A percentile compares a stretch with the other conserved stretches of the same genome.
These are phyloP conservation scores for Takashimella koratensis DNA, from an alignment of 1,284 basidiomycete genomes.

Conservation along the genomic window DNA sequence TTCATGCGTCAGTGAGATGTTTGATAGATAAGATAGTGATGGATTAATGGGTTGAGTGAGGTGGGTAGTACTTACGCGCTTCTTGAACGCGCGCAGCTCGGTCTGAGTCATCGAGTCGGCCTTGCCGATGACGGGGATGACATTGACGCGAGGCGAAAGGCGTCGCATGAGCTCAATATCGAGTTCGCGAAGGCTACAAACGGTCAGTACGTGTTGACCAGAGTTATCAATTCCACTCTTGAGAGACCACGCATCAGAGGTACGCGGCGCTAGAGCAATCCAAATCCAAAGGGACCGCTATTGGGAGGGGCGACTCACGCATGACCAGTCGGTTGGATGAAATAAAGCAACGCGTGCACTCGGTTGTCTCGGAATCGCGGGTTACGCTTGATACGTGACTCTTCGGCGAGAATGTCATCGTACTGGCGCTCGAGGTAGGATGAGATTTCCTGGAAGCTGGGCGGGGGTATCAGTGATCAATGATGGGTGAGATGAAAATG, in stretches of 20 bases:
- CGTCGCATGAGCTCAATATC: conserved; percentile 98
- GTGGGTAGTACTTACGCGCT: conserved; percentile 68
- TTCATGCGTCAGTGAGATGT: not conserved
- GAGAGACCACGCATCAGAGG: too few relatives aligned
- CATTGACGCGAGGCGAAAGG: conserved; percentile 93
- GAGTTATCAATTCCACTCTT: not conserved
- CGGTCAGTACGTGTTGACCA: too few relatives aligned
- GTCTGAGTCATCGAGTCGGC: conserved; percentile 89
- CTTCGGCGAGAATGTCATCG: conserved; percentile 97
- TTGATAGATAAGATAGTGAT: not conserved
- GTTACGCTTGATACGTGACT: conserved; percentile 99
- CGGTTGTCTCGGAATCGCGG: conserved; percentile 98
- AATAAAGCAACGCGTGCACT: conserved; percentile 93
- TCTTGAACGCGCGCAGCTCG: conserved; percentile 93
- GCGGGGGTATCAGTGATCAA: not conserved
- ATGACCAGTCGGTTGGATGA: conserved; percentile 91
- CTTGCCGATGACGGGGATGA: conserved; percentile 98
- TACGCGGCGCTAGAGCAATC: too few relatives aligned
- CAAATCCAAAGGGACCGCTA: too few relatives aligned
- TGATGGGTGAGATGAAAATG: too few relatives aligned
- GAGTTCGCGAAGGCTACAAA: conserved; percentile 82
- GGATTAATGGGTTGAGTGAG: too few relatives aligned
- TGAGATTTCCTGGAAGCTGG: conserved; percentile 91
- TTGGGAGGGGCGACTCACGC: conserved; percentile 56
- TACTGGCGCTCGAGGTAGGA: conserved; percentile 98